Evolutionary conservation across 495 filamentous ascomycete species (phyloP), one percentile per base, ranked within the genome.

Genomic region (Chaetomidium leptoderma): DNA sequence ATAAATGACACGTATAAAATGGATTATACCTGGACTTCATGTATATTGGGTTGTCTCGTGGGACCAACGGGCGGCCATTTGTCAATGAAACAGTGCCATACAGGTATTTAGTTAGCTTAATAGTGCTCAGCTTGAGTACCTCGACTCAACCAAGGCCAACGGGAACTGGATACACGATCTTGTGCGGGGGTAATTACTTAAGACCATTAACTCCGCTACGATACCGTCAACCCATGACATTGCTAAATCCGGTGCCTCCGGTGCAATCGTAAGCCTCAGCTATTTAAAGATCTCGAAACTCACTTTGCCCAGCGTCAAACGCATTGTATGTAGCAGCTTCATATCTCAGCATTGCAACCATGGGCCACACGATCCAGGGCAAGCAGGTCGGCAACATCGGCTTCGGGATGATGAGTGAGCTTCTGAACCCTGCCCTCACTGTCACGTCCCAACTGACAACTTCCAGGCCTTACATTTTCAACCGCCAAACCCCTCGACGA

Each of bases 401-500:
- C 48, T 83, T 74, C 56, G 83, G 83, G 59, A 58, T 86, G 24
- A 84, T 86, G 82, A 78, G 76, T 71, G 29, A 60, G 56, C 6
- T 29, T 48, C 21, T 17, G 7, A 13, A 26, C 30, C n/a, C 14
- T 36, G 24, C 16, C 40, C 9, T 17, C 5, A 39, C n/a, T n/a
- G n/a, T n/a, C n/a, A 29, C 13, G 3, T 8, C 1, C 14, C 16
- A 11, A 23, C 36, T 29, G 11, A 14, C 32, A 27, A 29, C 17
- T n/a, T n/a, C 44, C 60, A 88, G 86, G 88, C 64, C 74, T 95
- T 53, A 95, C 90, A 30, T 91, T 87, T 88, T 78, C 83, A 9
- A 58, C 74, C 0, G 61, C n/a, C 3, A 49, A 77, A 3, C 70
- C n/a, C n/a, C n/a, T 80, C 5, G 63, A 85, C 6, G 71, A 86